These are phyloP conservation scores for Xylariales sp. DNA, from an alignment of 2,329 filamentous ascomycete genomes.

Conservation along the genomic window DNA sequence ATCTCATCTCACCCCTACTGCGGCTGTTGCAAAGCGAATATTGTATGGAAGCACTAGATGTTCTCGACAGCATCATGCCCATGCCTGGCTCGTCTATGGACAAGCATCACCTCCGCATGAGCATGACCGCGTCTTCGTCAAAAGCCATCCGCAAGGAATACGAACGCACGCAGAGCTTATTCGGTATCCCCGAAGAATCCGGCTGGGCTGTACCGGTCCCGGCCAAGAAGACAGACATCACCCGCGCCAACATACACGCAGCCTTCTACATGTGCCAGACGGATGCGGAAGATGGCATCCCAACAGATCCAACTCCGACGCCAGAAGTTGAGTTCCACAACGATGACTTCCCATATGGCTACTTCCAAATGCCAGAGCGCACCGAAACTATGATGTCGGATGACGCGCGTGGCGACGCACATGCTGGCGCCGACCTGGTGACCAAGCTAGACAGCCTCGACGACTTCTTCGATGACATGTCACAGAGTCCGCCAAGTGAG, in stretches of 20 bases:
- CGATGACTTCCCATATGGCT: conserved; percentile 81
- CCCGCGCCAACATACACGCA: conserved; percentile 87
- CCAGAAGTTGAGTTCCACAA: conserved; percentile 89
- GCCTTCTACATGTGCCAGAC: conserved; percentile 92
- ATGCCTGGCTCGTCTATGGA: conserved; percentile 91
- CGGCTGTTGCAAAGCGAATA: conserved; percentile 88
- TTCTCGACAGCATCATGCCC: conserved; percentile 91
- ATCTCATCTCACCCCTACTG: conserved; percentile 88
- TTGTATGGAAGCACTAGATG: conserved; percentile 85
- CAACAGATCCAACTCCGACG: conserved; percentile 60
- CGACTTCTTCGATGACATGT: conserved; percentile 73
- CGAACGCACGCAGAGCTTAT: conserved; percentile 87
- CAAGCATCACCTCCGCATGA: conserved; percentile 93
- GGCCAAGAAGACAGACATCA: conserved; percentile 80
- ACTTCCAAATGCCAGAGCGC: conserved; percentile 67
- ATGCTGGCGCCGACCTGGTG: conserved; percentile 73
- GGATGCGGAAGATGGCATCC: conserved; percentile 50
- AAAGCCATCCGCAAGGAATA: conserved; percentile 89
- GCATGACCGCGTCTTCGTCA: conserved; percentile 87
- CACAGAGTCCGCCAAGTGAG: conserved; percentile 56
- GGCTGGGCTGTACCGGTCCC: conserved; percentile 96
- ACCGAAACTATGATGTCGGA: conserved; percentile 93
- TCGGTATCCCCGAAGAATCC: conserved; percentile 91
- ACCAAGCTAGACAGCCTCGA: conserved; percentile 74
- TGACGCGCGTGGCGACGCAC: conserved; percentile 65